Evolutionary conservation across 108 stramenopile genomes (phyloP).

Genomic region (Fistulifera solaris): DNA sequence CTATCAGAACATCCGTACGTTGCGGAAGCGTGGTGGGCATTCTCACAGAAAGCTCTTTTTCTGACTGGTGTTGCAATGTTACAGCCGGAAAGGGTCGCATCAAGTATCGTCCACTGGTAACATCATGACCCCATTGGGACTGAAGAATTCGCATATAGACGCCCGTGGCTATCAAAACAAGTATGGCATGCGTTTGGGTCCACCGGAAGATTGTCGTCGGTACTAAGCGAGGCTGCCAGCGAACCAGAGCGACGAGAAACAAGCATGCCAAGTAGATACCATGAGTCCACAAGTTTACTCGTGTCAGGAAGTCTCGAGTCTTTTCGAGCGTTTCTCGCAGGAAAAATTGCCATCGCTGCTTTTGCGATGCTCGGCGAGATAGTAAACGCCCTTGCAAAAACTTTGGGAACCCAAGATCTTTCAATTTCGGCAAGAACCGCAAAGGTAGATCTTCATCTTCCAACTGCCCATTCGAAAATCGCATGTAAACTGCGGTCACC

Average conservation of each 20-base stretch:
- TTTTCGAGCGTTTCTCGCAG: conserved; percentile 8
- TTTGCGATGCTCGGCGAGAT: background rate
- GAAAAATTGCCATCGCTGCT: conserved; percentile 4
- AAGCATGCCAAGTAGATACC: conserved; percentile 1
- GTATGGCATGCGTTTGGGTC: background rate
- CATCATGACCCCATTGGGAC: conserved; percentile 22
- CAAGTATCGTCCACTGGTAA: conserved; percentile 14
- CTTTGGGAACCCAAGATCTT: conserved; percentile 16
- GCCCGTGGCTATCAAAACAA: background rate
- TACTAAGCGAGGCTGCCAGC: background rate
- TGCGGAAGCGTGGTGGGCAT: conserved; percentile 31
- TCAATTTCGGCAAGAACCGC: conserved; percentile 20
- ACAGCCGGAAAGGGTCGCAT: conserved; percentile 31
- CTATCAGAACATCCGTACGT: conserved; percentile 37
- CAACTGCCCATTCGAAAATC: conserved; percentile 44
- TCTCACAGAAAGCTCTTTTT: background rate
- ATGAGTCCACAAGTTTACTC: background rate
- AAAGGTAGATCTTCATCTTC: conserved; percentile 22
- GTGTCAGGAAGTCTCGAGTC: background rate
- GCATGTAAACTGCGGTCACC: conserved; percentile 26
- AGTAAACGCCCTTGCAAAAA: conserved; percentile 5
- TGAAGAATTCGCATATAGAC: background rate
- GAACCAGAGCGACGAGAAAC: background rate
- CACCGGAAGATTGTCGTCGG: background rate
- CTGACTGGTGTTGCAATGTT: too few species aligned